Conservation (phyloP, 1,139 yeast species). For the Protomyces inouyei region DNA sequence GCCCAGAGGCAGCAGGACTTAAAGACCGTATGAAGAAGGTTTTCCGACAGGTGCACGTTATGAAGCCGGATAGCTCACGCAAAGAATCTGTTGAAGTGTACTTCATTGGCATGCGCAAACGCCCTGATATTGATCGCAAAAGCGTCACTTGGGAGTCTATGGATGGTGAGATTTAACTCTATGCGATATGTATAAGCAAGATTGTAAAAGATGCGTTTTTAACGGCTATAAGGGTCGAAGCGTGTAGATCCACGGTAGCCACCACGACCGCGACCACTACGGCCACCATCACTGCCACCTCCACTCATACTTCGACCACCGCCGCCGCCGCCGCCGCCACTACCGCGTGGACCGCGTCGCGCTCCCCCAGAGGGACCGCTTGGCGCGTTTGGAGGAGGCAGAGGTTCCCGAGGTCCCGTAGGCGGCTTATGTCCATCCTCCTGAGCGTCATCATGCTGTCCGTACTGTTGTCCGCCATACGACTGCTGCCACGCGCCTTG, state of each 20-base stretch:
- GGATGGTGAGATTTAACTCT: not conserved
- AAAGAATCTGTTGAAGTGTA: slow-evolving; percentile 63
- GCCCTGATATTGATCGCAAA: slow-evolving; percentile 1
- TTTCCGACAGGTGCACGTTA: slow-evolving; percentile 55
- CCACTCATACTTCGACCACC: slow-evolving; percentile 33
- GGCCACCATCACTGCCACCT: slow-evolving; percentile 33
- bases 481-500: slow-evolving; percentile 3
- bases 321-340: slow-evolving; percentile 4
- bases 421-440: slow-evolving; percentile 5
- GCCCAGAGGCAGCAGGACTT: slow-evolving; percentile 60
- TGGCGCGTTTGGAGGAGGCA: slow-evolving; percentile 18
- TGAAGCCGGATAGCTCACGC: slow-evolving; percentile 59
- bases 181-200: not conserved
- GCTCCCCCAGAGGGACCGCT: slow-evolving; percentile 15
- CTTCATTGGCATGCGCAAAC: slow-evolving; percentile 45
- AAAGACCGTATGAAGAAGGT: slow-evolving; percentile 54
- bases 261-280: slow-evolving; percentile 31
- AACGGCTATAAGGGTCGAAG: slow-evolving; percentile 39
- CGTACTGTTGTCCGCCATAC: slow-evolving; percentile 7
- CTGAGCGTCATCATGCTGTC: slow-evolving; percentile 17
- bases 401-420: slow-evolving; percentile 10
- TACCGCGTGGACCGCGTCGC: not conserved
- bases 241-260: slow-evolving; percentile 36
- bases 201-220: not conserved
- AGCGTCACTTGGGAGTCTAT: not conserved